Evolutionary conservation across 2,329 filamentous ascomycete species (phyloP).

Genomic region (Fusarium subtropicale): DNA sequence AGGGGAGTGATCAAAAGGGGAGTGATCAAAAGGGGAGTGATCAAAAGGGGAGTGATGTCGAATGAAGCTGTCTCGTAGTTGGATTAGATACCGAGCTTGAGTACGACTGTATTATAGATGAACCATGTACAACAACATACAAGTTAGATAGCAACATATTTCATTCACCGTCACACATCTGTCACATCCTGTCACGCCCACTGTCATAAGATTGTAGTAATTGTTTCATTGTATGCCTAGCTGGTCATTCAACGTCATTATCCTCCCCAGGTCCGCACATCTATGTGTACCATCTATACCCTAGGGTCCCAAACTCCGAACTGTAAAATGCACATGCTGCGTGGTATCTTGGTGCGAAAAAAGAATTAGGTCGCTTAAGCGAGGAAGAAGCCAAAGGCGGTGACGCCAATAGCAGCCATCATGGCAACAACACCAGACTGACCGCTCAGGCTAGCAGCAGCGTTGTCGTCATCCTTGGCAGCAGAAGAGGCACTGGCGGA

Average conservation of each 20-base stretch:
- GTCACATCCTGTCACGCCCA: too few species aligned
- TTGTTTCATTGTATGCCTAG: background rate
- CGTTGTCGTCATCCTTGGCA: slow-evolving; percentile 27
- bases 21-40: background rate
- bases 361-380: slow-evolving; percentile 28
- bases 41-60: background rate
- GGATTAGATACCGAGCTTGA: too few species aligned
- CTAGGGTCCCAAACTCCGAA: slow-evolving; percentile 25
- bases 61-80: background rate
- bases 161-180: too few species aligned
- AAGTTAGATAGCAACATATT: background rate
- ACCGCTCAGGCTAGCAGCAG: slow-evolving; percentile 24
- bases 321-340: slow-evolving; percentile 15
- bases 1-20: background rate
- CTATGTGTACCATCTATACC: slow-evolving; percentile 18
- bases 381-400: slow-evolving; percentile 43
- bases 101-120: slow-evolving; percentile 31
- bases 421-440: slow-evolving; percentile 35
- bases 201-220: too few species aligned
- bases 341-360: slow-evolving; percentile 17
- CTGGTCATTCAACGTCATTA: slow-evolving; percentile 16
- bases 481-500: slow-evolving; percentile 17
- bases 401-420: slow-evolving; percentile 42
- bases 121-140: slow-evolving; percentile 10
- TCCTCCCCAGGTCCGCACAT: slow-evolving; percentile 12